These are phyloP conservation scores for Apiospora pterosperma DNA, from an alignment of 2,329 filamentous ascomycete species.

Conservation along the genomic window DNA sequence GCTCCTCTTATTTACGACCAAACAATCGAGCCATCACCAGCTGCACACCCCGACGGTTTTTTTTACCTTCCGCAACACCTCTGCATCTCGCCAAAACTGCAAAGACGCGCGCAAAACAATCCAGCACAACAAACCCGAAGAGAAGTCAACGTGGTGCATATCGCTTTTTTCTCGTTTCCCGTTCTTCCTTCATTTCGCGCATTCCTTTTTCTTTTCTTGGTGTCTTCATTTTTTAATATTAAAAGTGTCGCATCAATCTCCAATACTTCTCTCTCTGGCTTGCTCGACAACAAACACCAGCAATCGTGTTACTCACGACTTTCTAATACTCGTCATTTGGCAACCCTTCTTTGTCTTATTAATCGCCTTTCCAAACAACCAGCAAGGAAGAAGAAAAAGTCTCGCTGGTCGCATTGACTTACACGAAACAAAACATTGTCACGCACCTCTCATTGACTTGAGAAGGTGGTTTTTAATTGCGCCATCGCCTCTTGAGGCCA, in stretches of 20 bases:
- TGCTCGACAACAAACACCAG: background rate
- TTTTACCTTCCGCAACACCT: slow-evolving; percentile 11
- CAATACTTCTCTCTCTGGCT: background rate
- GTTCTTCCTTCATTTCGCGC: slow-evolving; percentile 7
- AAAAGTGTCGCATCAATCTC: slow-evolving; percentile 1
- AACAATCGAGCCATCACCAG: slow-evolving; percentile 12
- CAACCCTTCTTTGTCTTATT: background rate
- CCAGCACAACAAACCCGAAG: background rate
- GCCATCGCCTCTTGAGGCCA: background rate
- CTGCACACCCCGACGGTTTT: background rate
- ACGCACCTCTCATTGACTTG: background rate
- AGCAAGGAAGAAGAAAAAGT: background rate
- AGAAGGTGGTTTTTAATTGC: background rate
- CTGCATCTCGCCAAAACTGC: slow-evolving; percentile 7
- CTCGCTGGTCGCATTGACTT: slow-evolving; percentile 1
- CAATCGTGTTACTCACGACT: background rate
- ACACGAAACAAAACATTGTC: background rate
- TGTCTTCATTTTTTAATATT: background rate
- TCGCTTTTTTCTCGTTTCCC: background rate
- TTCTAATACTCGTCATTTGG: background rate
- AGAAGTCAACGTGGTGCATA: background rate
- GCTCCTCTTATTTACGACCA: background rate
- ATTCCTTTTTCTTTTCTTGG: slow-evolving; percentile 12
- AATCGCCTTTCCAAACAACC: background rate
- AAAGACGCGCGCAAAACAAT: slow-evolving; percentile 4